These are phyloP conservation scores for Podaxis sp. DNA, from an alignment of 768 basidiomycete genomes.

Conservation along the genomic window DNA sequence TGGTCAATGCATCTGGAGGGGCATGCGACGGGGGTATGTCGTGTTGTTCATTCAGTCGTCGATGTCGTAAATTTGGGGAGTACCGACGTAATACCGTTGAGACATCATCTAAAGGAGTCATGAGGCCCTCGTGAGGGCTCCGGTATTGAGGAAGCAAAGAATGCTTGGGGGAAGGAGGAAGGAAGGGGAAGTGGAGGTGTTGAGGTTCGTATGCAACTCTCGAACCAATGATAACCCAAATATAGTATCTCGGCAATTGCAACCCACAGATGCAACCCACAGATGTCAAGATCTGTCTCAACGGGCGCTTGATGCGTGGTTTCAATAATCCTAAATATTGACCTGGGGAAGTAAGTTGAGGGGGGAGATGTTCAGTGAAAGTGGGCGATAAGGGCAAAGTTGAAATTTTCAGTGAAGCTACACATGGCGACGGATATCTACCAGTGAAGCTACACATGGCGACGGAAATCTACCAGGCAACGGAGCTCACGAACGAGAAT, in stretches of 20 bases:
- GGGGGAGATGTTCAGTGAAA: neutral
- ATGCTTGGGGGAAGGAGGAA: neutral
- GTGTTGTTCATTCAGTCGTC: constrained; percentile 1
- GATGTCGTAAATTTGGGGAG: neutral
- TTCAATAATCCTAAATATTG: neutral
- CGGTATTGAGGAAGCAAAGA: neutral
- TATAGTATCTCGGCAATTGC: constrained; percentile 4
- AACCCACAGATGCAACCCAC: neutral
- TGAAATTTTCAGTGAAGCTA: neutral
- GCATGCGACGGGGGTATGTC: neutral
- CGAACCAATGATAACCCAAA: constrained; percentile 10
- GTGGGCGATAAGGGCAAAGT: neutral
- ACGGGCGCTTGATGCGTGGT: neutral
- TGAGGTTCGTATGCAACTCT: constrained; percentile 7
- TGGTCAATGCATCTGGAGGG: neutral
- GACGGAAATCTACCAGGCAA: neutral
- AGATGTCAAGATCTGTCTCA: neutral
- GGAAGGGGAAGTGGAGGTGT: neutral
- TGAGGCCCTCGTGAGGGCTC: constrained; percentile 1
- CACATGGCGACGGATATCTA: neutral
- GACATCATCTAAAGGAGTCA: neutral
- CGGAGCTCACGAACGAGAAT: neutral
- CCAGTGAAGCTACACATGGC: neutral
- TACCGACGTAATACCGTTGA: neutral
- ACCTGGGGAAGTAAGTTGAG: neutral